Evolutionary conservation across 108 stramenopile species (phyloP).

Genomic region (Pinguiococcus pyrenoidosus): DNA sequence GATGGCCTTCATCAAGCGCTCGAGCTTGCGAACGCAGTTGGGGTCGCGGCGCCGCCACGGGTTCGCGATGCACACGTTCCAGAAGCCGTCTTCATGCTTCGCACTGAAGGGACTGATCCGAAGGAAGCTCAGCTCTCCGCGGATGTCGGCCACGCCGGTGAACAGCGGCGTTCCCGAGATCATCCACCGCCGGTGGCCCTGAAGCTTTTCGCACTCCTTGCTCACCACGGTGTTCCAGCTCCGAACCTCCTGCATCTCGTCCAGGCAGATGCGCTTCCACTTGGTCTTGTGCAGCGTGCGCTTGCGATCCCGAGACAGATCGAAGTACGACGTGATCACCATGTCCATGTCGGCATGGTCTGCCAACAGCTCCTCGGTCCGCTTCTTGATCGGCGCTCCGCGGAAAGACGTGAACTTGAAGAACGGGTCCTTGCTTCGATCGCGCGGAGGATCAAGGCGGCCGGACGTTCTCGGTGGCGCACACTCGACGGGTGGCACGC

Average conservation of each 20-base stretch:
- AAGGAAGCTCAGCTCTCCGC: constrained; percentile 63
- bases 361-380: no score
- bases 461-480: no score
- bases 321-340: no score
- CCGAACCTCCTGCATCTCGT: constrained; percentile 68
- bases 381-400: no score
- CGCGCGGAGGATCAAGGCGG: no score
- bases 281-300: constrained; percentile 1
- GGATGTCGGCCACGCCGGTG: constrained; percentile 51
- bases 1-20: constrained; percentile 34
- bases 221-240: constrained; percentile 53
- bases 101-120: constrained; percentile 56
- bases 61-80: constrained; percentile 41
- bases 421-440: no score
- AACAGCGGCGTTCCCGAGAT: constrained; percentile 60
- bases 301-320: no score
- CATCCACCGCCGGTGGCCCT: constrained; percentile 50
- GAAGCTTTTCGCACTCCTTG: constrained; percentile 36
- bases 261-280: constrained; percentile 46
- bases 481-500: no score
- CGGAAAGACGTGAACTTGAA: no score
- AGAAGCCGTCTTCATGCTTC: constrained; percentile 61
- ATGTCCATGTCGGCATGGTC: no score
- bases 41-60: constrained; percentile 30
- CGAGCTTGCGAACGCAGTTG: constrained; percentile 28